Conservation (phyloP, 164 flowering plant species). For the Vitis labrusca region DNA sequence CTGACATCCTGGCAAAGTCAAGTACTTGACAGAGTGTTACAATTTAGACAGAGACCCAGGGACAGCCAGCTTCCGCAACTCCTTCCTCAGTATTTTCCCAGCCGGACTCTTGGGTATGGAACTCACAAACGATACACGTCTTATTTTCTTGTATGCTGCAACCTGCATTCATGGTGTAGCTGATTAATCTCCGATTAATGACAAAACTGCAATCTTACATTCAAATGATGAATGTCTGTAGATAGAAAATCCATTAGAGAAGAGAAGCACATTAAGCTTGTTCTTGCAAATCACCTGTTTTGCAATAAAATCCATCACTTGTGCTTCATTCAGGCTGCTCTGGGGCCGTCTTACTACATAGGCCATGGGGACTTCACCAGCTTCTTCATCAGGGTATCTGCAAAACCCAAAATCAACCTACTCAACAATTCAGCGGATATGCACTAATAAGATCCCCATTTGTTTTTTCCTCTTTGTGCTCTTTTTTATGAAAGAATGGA, state of each 20-base stretch:
- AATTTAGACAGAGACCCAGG: too few species aligned
- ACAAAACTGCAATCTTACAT: background rate
- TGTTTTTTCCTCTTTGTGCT: too few species aligned
- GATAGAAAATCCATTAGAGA: background rate
- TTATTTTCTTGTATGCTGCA: conserved; percentile 9
- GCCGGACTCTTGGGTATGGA: conserved; percentile 2
- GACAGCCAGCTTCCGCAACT: background rate
- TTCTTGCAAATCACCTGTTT: conserved; percentile 25
- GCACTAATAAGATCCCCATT: too few species aligned
- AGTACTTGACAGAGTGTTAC: too few species aligned
- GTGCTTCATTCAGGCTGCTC: conserved; percentile 27
- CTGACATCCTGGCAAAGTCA: too few species aligned
- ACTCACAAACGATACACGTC: background rate
- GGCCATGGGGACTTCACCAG: conserved; percentile 54
- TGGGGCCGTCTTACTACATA: conserved; percentile 38
- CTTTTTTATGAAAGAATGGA: too few species aligned
- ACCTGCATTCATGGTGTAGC: background rate
- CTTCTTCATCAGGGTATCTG: conserved; percentile 57
- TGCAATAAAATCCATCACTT: conserved; percentile 37
- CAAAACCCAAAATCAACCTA: background rate
- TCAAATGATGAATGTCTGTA: background rate
- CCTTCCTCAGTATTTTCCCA: conserved; percentile 6
- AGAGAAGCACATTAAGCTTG: background rate
- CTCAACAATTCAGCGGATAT: too few species aligned
- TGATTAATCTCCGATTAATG: too few species aligned